Evolutionary conservation across 2,329 filamentous ascomycete species (phyloP).

Genomic region (Claviceps paspali): DNA sequence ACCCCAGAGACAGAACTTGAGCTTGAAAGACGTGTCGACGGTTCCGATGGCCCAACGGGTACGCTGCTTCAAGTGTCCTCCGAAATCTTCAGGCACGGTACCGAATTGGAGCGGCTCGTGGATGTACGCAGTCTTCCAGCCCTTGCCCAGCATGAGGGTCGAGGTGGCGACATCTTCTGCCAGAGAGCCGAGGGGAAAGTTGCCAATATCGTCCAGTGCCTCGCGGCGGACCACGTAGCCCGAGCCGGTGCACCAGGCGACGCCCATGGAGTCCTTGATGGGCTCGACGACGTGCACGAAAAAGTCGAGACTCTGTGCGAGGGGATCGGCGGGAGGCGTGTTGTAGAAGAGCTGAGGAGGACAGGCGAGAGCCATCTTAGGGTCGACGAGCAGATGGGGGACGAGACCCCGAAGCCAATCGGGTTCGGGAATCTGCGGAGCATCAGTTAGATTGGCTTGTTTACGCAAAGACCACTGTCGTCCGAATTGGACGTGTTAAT

Average conservation of each 20-base stretch:
- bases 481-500: no score
- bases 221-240: conserved; percentile 44
- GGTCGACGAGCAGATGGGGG: conserved; percentile 43
- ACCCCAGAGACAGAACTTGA: conserved; percentile 44
- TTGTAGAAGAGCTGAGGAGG: conserved; percentile 51
- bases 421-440: conserved; percentile 45
- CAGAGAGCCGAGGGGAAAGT: conserved; percentile 43
- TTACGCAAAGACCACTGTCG: no score
- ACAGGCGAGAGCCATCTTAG: conserved; percentile 42
- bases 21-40: conserved; percentile 42
- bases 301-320: conserved; percentile 41
- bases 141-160: conserved; percentile 40
- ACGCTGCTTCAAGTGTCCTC: conserved; percentile 39
- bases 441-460: conserved; percentile 1
- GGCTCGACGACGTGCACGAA: conserved; percentile 40
- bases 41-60: conserved; percentile 41
- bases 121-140: conserved; percentile 47
- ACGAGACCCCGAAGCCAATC: conserved; percentile 43
- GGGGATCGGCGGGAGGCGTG: conserved; percentile 39
- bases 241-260: conserved; percentile 51
- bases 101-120: conserved; percentile 46
- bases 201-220: conserved; percentile 44
- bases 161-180: conserved; percentile 47
- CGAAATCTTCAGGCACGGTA: conserved; percentile 40
- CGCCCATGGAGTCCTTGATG: conserved; percentile 34